These are phyloP conservation scores for Vitis hybrid DNA, from an alignment of 177 flowering plant genomes.

Conservation along the genomic window DNA sequence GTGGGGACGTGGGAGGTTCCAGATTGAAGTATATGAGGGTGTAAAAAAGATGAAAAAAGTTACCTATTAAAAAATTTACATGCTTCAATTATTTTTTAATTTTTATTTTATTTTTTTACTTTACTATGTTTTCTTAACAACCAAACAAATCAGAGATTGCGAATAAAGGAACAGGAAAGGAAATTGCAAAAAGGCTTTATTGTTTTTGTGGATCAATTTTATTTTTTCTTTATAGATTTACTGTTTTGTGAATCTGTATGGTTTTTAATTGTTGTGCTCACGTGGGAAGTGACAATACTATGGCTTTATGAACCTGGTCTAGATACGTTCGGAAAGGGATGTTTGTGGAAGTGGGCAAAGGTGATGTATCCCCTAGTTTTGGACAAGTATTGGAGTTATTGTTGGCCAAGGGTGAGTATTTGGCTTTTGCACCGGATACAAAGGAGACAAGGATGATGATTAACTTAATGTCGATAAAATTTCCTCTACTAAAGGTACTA, in stretches of 20 bases:
- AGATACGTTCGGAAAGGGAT: constrained; percentile 72
- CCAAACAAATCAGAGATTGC: background rate
- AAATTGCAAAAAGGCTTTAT: background rate
- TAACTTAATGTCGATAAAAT: constrained; percentile 58
- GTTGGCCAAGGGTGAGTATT: constrained; percentile 54
- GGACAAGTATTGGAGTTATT: constrained; percentile 52
- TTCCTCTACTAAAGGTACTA: constrained; percentile 83
- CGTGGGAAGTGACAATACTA: background rate
- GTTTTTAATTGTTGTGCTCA: background rate
- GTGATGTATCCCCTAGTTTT: constrained; percentile 71
- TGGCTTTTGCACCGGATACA: constrained; percentile 96
- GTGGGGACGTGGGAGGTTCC: no score
- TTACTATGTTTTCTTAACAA: background rate
- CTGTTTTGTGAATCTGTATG: no score
- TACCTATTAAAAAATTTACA: no score
- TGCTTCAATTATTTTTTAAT: no score
- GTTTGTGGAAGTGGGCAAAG: constrained; percentile 87
- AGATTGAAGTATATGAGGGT: no score
- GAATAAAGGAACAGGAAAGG: background rate
- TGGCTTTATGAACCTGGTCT: constrained; percentile 14
- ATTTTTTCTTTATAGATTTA: no score
- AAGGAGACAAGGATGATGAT: constrained; percentile 75
- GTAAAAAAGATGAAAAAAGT: no score
- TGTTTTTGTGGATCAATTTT: background rate
- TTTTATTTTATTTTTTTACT: background rate